Conservation (phyloP, 2,329 filamentous ascomycete species). For the Neofusicoccum sp. region DNA sequence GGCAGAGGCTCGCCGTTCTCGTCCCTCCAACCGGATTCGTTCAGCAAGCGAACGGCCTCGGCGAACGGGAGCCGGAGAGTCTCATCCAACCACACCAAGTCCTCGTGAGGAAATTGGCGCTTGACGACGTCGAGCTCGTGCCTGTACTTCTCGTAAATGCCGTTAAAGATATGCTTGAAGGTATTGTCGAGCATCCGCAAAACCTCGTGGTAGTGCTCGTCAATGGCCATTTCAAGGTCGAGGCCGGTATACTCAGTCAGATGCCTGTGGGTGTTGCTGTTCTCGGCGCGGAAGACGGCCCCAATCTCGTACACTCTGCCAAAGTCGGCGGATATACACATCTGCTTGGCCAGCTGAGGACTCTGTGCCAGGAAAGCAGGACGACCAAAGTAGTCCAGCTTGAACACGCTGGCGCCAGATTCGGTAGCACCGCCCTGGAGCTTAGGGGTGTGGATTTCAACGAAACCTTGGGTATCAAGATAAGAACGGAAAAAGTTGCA, state of each 20-base stretch:
- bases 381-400: constrained; percentile 86
- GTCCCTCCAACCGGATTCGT: constrained; percentile 71
- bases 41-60: constrained; percentile 77
- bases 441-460: constrained; percentile 93
- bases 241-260: constrained; percentile 92
- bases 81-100: constrained; percentile 82
- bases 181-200: constrained; percentile 74
- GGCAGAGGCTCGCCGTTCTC: constrained; percentile 72
- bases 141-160: constrained; percentile 66
- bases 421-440: constrained; percentile 87
- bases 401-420: constrained; percentile 87
- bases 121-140: constrained; percentile 77
- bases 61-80: constrained; percentile 79
- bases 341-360: constrained; percentile 89
- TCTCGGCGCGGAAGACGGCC: constrained; percentile 88
- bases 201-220: constrained; percentile 86
- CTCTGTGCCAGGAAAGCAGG: constrained; percentile 87
- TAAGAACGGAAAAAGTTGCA: constrained; percentile 75
- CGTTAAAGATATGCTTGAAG: constrained; percentile 76
- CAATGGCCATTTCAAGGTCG: constrained; percentile 89
- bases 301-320: constrained; percentile 86
- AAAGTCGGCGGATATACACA: constrained; percentile 87
- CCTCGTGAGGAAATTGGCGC: constrained; percentile 79
- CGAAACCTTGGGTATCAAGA: constrained; percentile 73
- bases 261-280: constrained; percentile 92